Conservation (phyloP, 805 yeast species). For the Cyberlindnera xishuangbannaensis region DNA sequence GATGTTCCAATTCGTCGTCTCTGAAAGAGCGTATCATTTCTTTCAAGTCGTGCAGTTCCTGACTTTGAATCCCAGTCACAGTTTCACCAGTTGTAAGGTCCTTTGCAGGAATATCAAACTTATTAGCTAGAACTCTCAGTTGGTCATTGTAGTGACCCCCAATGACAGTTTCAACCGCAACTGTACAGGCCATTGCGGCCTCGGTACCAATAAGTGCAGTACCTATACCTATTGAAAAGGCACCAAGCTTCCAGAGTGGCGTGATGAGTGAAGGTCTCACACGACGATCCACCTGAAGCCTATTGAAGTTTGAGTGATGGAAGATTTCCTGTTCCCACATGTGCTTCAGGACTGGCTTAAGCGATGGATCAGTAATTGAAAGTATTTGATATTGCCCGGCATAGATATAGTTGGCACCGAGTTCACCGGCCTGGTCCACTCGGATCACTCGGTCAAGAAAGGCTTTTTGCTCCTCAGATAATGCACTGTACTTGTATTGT, state of each 20-base stretch:
- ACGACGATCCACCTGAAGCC: conserved; percentile 65
- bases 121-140: conserved; percentile 66
- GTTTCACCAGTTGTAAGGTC: conserved; percentile 25
- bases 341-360: conserved; percentile 77
- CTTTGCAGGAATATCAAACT: conserved; percentile 43
- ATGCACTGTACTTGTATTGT: conserved; percentile 11
- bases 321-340: conserved; percentile 99
- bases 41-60: conserved; percentile 55
- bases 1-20: conserved; percentile 92
- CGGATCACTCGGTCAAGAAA: conserved; percentile 70
- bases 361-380: conserved; percentile 60
- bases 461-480: conserved; percentile 54
- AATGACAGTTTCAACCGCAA: conserved; percentile 96
- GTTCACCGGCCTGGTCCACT: conserved; percentile 97
- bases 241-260: conserved; percentile 92
- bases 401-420: conserved; percentile 92
- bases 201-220: conserved; percentile 87
- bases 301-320: conserved; percentile 82
- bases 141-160: conserved; percentile 95
- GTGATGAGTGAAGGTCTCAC: conserved; percentile 90
- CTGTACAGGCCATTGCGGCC: conserved; percentile 99
- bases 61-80: conserved; percentile 30
- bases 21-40: conserved; percentile 68
- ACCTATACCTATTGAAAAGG: conserved; percentile 76
- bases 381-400: conserved; percentile 83